Base-by-base conservation (phyloP, 208 protist genomes). In the Crithidia fasciculata region DNA sequence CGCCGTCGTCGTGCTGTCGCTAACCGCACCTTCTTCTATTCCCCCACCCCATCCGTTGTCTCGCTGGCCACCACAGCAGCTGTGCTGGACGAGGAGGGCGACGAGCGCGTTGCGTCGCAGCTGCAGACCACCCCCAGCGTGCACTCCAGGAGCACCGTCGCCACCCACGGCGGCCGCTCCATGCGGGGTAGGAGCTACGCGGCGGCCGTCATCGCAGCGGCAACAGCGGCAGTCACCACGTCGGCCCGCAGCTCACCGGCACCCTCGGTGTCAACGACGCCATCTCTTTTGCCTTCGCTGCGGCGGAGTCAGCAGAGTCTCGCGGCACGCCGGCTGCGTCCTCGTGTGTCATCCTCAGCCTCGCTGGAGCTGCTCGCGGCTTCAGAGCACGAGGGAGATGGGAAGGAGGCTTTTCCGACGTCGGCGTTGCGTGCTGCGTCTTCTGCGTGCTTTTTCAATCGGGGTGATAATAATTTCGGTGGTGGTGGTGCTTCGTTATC, bases 21-120 rank as follows among this genome's bases (percentile, higher is more conserved):
- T 9, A 79, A 79, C 60, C 60, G 45, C 4, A 73, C 61, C 15
- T 79, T 79, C 28, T 67, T 74, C 6, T 79, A 79, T 49, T 79
- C 72, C 8, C 64, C 70, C 1, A 72, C 69, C 8, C 64, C 69
- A 15, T 74, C 76, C 8, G 70, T 71, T 15, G 8, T 47, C 13
- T 74, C 76, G n/a, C 18, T 62, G 3, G 59, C 74, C 9, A 74
- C 68, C 7, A 71, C 55, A 16, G 16, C 69, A 0, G 47, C 44
- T 12, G n/a, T 44, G 5, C 15, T 57, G 28, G 45, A 80, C 18
- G 54, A 65, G 13, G 16, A 57, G 4, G 36, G 53, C 49, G 49
- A 66, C 13, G 55, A 12, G 12, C 50, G 50, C 3, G 8, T 15
- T 8, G 6, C 5, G 15, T 55, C 50, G 15, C 50, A 55, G 15